These are phyloP conservation scores for Trichophyton simii DNA, from an alignment of 2,329 filamentous ascomycete genomes.

Conservation along the genomic window DNA sequence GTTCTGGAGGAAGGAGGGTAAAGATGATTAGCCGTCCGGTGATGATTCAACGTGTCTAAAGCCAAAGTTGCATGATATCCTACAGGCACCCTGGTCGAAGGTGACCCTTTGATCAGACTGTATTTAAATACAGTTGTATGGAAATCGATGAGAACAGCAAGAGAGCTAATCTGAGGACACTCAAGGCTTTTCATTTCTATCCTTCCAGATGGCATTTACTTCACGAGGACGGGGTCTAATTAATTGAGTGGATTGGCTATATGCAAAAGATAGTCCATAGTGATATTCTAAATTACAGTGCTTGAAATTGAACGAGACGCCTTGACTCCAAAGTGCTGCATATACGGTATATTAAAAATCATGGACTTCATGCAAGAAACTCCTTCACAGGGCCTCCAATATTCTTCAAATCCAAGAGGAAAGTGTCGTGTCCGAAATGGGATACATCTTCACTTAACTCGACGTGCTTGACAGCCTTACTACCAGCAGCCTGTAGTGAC, in stretches of 20 bases:
- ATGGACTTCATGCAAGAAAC: constrained; percentile 52
- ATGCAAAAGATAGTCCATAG: neutral
- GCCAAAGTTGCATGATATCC: constrained; percentile 37
- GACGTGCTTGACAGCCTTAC: constrained; percentile 68
- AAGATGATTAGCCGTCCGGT: constrained; percentile 18
- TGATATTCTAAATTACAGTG: neutral
- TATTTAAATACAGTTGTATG: constrained; percentile 17
- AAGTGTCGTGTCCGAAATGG: constrained; percentile 92
- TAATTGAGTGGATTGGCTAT: neutral
- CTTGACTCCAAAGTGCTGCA: neutral
- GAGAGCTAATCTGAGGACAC: constrained; percentile 37
- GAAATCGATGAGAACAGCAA: constrained; percentile 32
- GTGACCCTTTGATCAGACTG: neutral
- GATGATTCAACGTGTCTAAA: constrained; percentile 31
- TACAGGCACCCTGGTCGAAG: constrained; percentile 13
- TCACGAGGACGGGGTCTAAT: neutral
- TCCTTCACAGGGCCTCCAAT: constrained; percentile 71
- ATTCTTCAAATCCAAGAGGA: constrained; percentile 80
- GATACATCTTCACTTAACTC: constrained; percentile 91
- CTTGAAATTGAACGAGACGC: neutral
- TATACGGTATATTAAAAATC: neutral
- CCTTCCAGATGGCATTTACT: neutral
- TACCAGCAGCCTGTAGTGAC: constrained; percentile 64
- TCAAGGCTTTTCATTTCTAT: constrained; percentile 1
- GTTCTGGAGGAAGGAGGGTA: no score